These are phyloP conservation scores for Crucibulum laeve DNA, from an alignment of 768 basidiomycete genomes.

Conservation along the genomic window DNA sequence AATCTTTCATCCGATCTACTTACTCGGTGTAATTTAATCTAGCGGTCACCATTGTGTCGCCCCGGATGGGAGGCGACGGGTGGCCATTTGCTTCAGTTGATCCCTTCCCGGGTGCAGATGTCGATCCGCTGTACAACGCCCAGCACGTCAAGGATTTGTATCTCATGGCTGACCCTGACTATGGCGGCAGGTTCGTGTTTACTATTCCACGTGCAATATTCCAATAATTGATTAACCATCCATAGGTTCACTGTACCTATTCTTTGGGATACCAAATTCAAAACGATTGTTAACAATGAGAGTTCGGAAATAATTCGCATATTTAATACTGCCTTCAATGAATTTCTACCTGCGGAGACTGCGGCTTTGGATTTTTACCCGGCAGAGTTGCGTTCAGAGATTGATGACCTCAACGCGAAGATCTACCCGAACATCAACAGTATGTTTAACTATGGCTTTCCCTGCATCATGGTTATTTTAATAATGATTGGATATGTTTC, in stretches of 20 bases:
- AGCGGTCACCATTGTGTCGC: conserved; percentile 83
- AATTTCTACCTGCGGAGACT: conserved; percentile 60
- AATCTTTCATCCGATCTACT: not conserved
- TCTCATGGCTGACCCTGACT: conserved; percentile 66
- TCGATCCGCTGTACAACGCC: conserved; percentile 67
- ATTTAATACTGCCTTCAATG: conserved; percentile 83
- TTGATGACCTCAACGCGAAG: conserved; percentile 83
- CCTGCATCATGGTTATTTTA: not conserved
- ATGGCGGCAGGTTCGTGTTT: conserved; percentile 54
- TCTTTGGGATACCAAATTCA: conserved; percentile 87
- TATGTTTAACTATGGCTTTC: conserved; percentile 26
- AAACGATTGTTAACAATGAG: conserved; percentile 95
- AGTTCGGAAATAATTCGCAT: conserved; percentile 93
- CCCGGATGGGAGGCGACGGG: conserved; percentile 77
- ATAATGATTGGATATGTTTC: not conserved
- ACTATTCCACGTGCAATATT: not conserved
- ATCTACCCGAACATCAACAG: conserved; percentile 85
- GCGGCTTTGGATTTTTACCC: conserved; percentile 78
- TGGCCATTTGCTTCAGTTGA: conserved; percentile 83
- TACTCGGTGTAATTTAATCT: not conserved
- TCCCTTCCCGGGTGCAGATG: conserved; percentile 66
- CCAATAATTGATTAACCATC: not conserved
- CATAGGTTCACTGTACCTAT: conserved; percentile 83
- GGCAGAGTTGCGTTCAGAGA: conserved; percentile 59
- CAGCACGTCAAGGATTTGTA: conserved; percentile 85